Evolutionary conservation across 2,329 filamentous ascomycete genomes (phyloP).

Genomic region (Cyphellophora europaea): DNA sequence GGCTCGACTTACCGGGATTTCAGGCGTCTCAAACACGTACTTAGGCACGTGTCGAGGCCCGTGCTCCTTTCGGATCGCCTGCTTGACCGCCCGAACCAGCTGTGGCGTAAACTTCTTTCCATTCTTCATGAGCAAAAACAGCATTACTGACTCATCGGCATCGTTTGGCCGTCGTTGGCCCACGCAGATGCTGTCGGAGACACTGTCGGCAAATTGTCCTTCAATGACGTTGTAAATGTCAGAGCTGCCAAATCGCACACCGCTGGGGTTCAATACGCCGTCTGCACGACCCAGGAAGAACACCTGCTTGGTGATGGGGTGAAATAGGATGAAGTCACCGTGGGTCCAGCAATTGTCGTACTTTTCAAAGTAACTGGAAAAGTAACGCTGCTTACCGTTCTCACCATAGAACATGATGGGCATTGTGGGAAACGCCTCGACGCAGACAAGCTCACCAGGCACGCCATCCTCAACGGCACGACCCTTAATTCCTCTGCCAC

Average conservation of each 20-base stretch:
- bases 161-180: constrained; percentile 60
- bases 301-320: constrained; percentile 57
- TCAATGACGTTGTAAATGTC: constrained; percentile 91
- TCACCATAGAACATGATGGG: constrained; percentile 56
- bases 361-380: constrained; percentile 23
- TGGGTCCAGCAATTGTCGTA: constrained; percentile 62
- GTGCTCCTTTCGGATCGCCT: constrained; percentile 55
- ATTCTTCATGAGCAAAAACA: constrained; percentile 52
- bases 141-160: constrained; percentile 47
- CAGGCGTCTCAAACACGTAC: constrained; percentile 70
- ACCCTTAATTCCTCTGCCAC: constrained; percentile 34
- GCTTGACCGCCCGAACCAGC: constrained; percentile 52
- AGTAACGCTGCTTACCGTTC: constrained; percentile 46
- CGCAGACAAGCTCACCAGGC: constrained; percentile 66
- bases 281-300: constrained; percentile 57
- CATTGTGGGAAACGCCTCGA: constrained; percentile 64
- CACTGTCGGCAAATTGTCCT: constrained; percentile 46
- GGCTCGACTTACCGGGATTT: constrained; percentile 54
- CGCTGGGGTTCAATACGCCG: constrained; percentile 59
- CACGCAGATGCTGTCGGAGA: constrained; percentile 69
- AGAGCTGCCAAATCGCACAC: constrained; percentile 83
- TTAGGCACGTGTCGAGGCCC: constrained; percentile 68
- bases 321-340: constrained; percentile 64
- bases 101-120: constrained; percentile 45
- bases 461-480: constrained; percentile 51